A percentile compares a stretch with the other conserved stretches of the same genome.
phyloP scores from a whole-genome alignment of 305 asterid species.

The Stenogyne calaminthoides region DNA sequence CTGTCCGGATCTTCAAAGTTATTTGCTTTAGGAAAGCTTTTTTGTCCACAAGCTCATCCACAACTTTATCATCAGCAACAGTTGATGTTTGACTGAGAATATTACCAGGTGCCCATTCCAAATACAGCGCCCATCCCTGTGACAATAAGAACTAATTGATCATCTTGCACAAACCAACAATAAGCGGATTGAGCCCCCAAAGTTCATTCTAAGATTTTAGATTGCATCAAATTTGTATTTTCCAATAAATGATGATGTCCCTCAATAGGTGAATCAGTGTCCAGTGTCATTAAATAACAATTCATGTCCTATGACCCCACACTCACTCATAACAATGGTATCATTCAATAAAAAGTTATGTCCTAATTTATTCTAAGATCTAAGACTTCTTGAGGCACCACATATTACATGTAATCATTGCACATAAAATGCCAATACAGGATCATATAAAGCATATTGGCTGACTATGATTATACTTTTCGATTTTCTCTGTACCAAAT shows the following conservation, averaged over 20 bases:
- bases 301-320: not conserved
- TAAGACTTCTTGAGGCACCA: not conserved
- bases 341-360: not conserved
- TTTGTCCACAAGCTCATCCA: conserved; percentile 53
- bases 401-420: not conserved
- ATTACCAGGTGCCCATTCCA: conserved; percentile 96
- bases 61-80: conserved; percentile 32
- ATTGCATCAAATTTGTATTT: not conserved
- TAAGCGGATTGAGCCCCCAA: not conserved
- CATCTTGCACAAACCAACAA: conserved; percentile 29
- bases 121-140: conserved; percentile 85
- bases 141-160: conserved; percentile 27
- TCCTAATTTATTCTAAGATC: not conserved
- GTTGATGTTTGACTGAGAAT: conserved; percentile 56
- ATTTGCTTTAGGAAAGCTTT: conserved; percentile 63
- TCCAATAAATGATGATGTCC: conserved; percentile 2
- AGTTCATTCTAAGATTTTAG: not conserved
- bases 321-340: not conserved
- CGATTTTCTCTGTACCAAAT: not conserved
- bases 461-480: not conserved
- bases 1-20: conserved; percentile 56
- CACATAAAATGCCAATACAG: not conserved
- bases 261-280: conserved; percentile 2
- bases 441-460: not conserved
- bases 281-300: not conserved